Evolutionary conservation across 192 early-diverging fungal species (phyloP).

Genomic region (Coemansia biformis): DNA sequence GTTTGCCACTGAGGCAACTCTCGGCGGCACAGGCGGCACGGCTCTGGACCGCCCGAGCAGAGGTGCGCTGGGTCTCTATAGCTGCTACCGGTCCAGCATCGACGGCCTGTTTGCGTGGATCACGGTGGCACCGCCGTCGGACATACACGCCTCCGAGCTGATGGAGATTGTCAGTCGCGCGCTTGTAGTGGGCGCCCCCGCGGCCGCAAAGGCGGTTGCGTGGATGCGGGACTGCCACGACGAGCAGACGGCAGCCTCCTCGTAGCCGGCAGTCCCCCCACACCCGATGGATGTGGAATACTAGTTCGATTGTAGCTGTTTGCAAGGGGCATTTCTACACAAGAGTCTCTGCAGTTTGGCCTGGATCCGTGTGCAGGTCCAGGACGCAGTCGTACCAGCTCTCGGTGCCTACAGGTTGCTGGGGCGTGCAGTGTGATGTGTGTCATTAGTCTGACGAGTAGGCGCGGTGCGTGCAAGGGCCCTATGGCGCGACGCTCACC

Average conservation of each 20-base stretch:
- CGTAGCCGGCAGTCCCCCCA: no score
- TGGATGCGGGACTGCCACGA: slow-evolving; percentile 32
- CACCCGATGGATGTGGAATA: no score
- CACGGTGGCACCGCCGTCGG: slow-evolving; percentile 1
- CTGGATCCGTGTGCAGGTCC: no score
- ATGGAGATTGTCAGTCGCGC: slow-evolving; percentile 16
- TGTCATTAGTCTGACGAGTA: no score
- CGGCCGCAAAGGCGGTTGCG: neutral
- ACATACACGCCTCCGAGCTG: neutral
- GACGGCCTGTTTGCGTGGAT: slow-evolving; percentile 17
- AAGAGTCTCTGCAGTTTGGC: no score
- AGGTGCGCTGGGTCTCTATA: neutral
- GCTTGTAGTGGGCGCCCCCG: slow-evolving; percentile 5
- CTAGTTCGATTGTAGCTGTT: no score
- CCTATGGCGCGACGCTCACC: slow-evolving; percentile 30
- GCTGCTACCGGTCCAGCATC: slow-evolving; percentile 7
- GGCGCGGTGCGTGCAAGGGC: no score
- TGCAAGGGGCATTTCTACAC: slow-evolving; percentile 15
- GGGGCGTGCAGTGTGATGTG: no score
- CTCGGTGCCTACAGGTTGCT: slow-evolving; percentile 14
- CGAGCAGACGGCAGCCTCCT: no score
- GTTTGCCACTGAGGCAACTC: slow-evolving; percentile 3
- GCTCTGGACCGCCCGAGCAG: neutral
- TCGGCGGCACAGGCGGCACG: no score
- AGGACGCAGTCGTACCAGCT: slow-evolving; percentile 39